phyloP scores from a whole-genome alignment of 768 basidiomycete genomes.

The Termitomyces sp. region DNA sequence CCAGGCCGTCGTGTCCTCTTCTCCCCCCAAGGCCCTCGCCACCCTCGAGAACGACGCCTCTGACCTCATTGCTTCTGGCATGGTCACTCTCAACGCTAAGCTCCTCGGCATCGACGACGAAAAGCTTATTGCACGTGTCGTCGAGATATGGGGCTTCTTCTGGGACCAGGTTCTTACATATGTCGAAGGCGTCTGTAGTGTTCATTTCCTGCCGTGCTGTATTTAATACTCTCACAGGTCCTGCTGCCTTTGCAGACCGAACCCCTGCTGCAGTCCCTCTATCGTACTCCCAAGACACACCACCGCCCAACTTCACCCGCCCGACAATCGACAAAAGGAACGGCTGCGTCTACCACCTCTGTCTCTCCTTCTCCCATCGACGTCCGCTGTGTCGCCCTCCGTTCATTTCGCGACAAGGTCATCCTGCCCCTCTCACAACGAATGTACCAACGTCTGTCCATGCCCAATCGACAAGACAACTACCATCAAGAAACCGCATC shows the following conservation, averaged over 20 bases:
- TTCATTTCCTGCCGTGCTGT: neutral
- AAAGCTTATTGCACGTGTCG: conserved; percentile 70
- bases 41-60: conserved; percentile 76
- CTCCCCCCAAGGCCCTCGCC: conserved; percentile 71
- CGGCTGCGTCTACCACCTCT: conserved; percentile 25
- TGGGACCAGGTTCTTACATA: conserved; percentile 89
- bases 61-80: conserved; percentile 83
- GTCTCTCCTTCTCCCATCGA: conserved; percentile 61
- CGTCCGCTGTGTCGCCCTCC: conserved; percentile 76
- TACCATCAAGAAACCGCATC: conserved; percentile 48
- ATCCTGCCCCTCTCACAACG: conserved; percentile 63
- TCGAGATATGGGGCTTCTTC: conserved; percentile 92
- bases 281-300: conserved; percentile 56
- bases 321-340: conserved; percentile 27
- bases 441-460: conserved; percentile 55
- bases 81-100: conserved; percentile 90
- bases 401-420: conserved; percentile 78
- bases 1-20: conserved; percentile 64
- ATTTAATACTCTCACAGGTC: conserved; percentile 24
- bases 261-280: conserved; percentile 62
- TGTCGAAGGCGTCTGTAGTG: conserved; percentile 71
- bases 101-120: conserved; percentile 76
- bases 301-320: conserved; percentile 48
- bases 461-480: conserved; percentile 53
- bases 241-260: conserved; percentile 38